These are phyloP conservation scores for Colletotrichum paranaense DNA, from an alignment of 2,329 filamentous ascomycete species.

Conservation along the genomic window DNA sequence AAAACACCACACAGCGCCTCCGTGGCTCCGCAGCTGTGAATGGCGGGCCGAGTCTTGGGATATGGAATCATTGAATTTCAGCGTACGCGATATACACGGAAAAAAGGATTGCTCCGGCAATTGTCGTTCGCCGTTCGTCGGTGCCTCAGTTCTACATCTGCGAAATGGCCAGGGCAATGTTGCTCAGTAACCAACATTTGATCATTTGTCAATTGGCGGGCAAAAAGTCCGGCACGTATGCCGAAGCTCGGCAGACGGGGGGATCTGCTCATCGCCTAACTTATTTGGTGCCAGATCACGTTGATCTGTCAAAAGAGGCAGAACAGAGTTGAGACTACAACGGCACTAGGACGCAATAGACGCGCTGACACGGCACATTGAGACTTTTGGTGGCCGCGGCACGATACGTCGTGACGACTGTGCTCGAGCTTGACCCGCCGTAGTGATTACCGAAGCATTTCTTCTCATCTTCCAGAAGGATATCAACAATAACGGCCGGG, in stretches of 20 bases:
- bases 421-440: not conserved
- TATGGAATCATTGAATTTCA: not conserved
- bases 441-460: not conserved
- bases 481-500: not conserved
- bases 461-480: constrained; percentile 11
- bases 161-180: not conserved
- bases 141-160: not conserved
- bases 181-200: not conserved
- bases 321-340: constrained; percentile 25
- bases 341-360: constrained; percentile 22
- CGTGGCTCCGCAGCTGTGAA: not conserved
- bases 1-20: not conserved
- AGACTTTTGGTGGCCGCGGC: constrained; percentile 7
- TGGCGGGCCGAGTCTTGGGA: not conserved
- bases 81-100: not conserved
- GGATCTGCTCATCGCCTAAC: constrained; percentile 8
- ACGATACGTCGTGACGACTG: constrained; percentile 1
- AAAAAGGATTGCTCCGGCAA: not conserved
- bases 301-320: constrained; percentile 22
- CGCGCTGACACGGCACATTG: constrained; percentile 17
- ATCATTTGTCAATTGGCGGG: not conserved
- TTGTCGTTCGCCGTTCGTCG: not conserved
- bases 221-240: constrained; percentile 11
- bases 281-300: constrained; percentile 11
- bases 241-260: constrained; percentile 26